phyloP scores from a whole-genome alignment of 495 filamentous ascomycete species.

The Staphylotrichum tortipilum region DNA sequence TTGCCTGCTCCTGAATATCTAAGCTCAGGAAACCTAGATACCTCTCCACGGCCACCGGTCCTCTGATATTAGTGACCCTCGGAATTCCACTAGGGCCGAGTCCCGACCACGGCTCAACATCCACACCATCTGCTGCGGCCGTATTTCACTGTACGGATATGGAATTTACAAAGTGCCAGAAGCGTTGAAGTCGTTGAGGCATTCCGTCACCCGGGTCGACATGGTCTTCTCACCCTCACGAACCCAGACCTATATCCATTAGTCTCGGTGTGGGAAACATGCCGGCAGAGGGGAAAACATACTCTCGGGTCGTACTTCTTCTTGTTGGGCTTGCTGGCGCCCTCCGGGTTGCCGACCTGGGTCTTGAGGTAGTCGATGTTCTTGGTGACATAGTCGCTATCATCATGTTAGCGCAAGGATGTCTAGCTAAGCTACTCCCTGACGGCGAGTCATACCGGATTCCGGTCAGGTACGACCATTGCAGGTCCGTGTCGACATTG shows the following conservation, averaged over 20 bases:
- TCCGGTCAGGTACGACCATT: conserved; percentile 79
- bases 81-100: neutral
- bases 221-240: conserved; percentile 97
- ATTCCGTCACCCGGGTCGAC: conserved; percentile 68
- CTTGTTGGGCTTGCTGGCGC: conserved; percentile 96
- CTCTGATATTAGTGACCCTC: neutral
- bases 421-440: neutral
- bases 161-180: conserved; percentile 66
- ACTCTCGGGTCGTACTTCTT: conserved; percentile 73
- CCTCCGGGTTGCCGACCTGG: conserved; percentile 91
- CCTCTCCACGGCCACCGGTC: neutral
- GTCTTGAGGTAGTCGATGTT: conserved; percentile 90
- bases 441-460: conserved; percentile 44
- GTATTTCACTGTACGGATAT: neutral
- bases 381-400: conserved; percentile 69
- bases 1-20: neutral
- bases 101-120: too few relatives aligned
- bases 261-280: neutral
- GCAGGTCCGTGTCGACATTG: conserved; percentile 79
- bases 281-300: neutral
- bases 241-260: conserved; percentile 43
- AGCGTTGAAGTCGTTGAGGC: conserved; percentile 86
- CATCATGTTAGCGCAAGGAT: neutral
- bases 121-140: neutral
- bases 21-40: neutral